Evolutionary conservation across 1,284 basidiomycete species (phyloP), one percentile per base, ranked within the genome.

Genomic region (Rhodotorula sp.): DNA sequence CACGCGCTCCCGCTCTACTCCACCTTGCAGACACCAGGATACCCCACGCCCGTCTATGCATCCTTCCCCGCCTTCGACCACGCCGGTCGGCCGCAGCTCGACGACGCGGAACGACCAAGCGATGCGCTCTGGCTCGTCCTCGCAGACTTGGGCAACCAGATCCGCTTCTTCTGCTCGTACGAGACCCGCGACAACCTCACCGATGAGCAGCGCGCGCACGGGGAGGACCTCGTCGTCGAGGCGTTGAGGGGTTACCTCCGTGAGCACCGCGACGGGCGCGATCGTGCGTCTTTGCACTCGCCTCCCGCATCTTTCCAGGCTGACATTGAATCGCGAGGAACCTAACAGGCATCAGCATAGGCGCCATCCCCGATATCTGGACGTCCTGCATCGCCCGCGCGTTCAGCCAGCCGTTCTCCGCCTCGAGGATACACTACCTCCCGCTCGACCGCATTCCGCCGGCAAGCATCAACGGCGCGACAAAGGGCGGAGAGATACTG

Each of bases 161-260:
- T 68, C 22, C 66, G 70, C 36, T 72, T 68, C 60, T 72, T 54
- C 39, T 68, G 62, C 66, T 61, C 66, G 29, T 41, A 15, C 39
- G 61, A 56, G 46, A n/a, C 57, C 3, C 21, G 36, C 9, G 17
- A 10, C 17, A 17, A 36, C 21, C 22, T 29, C 15, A 17, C 25
- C 12, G 36, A 29, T 6, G 36, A n/a, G 12, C 58, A 61, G 46
- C 9, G 19, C 2, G 4, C 21, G 4, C 25, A 44, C 2, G 70
- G 62, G 3, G 57, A 64, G 41, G 29, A 41, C 1, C 53, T 71
- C 29, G 34, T 71, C 21, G 34, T 41, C 1, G 6, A 32, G 2
- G 44, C 55, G 2, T 3, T 71, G 13, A 21, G 34, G 29, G 39
- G 37, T 50, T 63, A 67, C 32, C n/a, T 67, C 29, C 9, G 10